Conservation (phyloP, 371 early-diverging fungal species). For the Actinomortierella ambigua region DNA sequence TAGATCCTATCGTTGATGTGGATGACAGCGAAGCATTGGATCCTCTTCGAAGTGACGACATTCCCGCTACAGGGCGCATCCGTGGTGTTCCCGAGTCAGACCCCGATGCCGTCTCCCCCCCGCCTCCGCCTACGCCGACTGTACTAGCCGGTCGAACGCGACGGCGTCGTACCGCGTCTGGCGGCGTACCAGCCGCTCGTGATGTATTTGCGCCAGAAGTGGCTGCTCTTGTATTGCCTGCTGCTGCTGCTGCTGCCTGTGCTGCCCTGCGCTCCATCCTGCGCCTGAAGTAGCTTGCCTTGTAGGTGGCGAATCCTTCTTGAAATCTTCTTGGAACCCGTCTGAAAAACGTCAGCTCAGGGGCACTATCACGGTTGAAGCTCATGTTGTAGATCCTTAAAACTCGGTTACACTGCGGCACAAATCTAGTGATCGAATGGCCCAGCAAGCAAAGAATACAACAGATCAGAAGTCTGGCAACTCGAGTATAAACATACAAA, state of each 20-base stretch:
- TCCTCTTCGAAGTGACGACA: background rate
- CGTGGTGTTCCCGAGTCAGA: conserved; percentile 25
- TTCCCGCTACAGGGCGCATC: background rate
- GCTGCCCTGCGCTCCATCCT: conserved; percentile 56
- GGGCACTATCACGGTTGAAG: conserved; percentile 58
- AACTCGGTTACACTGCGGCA: conserved; percentile 69
- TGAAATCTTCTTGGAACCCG: conserved; percentile 67
- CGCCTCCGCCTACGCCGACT: conserved; percentile 19
- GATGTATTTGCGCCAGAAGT: background rate
- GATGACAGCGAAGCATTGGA: background rate
- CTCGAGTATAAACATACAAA: background rate
- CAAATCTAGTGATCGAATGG: conserved; percentile 52
- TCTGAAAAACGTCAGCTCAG: conserved; percentile 60
- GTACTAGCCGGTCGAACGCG: conserved; percentile 16
- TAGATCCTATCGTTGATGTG: no score
- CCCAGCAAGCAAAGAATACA: background rate
- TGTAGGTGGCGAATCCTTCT: conserved; percentile 68
- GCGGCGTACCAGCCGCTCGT: conserved; percentile 1
- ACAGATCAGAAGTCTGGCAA: background rate
- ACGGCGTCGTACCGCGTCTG: conserved; percentile 11
- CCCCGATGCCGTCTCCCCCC: conserved; percentile 26
- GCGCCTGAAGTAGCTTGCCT: conserved; percentile 58
- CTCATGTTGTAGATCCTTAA: conserved; percentile 72
- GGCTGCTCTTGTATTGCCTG: background rate
- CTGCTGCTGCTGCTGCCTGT: conserved; percentile 12